A percentile compares a stretch with the other conserved stretches of the same genome.
These are phyloP conservation scores for Penicillium capsulatum DNA, from an alignment of 2,329 filamentous ascomycete species.

Conservation along the genomic window DNA sequence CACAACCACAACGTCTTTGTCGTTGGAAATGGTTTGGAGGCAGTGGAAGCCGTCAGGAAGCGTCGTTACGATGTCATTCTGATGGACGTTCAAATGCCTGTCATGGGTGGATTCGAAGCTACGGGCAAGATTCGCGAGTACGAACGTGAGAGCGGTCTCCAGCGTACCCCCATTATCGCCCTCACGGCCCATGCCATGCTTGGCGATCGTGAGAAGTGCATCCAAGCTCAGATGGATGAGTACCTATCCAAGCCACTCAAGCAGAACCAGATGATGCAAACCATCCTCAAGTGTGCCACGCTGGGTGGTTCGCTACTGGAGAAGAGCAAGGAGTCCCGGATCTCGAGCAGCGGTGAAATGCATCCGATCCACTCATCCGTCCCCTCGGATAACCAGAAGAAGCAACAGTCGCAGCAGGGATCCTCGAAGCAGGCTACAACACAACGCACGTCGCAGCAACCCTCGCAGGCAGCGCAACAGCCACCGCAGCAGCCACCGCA, in stretches of 20 bases:
- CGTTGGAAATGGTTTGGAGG: slow-evolving; percentile 90
- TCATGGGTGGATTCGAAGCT: slow-evolving; percentile 98
- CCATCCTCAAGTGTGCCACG: slow-evolving; percentile 93
- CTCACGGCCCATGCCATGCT: slow-evolving; percentile 98
- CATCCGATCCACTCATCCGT: slow-evolving; percentile 31
- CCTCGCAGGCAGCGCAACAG: slow-evolving; percentile 16
- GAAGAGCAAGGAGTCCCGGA: slow-evolving; percentile 42
- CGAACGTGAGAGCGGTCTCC: slow-evolving; percentile 73
- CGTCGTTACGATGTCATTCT: slow-evolving; percentile 94
- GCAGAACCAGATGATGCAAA: slow-evolving; percentile 96
- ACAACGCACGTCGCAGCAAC: slow-evolving; percentile 2
- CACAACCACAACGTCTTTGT: slow-evolving; percentile 71
- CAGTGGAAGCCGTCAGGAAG: slow-evolving; percentile 84
- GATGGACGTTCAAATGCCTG: slow-evolving; percentile 99
- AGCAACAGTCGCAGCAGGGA: slow-evolving; percentile 18
- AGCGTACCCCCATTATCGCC: slow-evolving; percentile 90
- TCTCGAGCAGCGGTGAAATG: slow-evolving; percentile 40
- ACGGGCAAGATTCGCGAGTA: slow-evolving; percentile 96
- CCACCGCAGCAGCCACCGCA: slow-evolving; percentile 16
- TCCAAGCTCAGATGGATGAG: slow-evolving; percentile 98
- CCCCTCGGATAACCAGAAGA: slow-evolving; percentile 37
- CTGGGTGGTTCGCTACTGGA: slow-evolving; percentile 57
- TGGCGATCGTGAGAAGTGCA: slow-evolving; percentile 95
- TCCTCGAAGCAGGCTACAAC: too few relatives aligned
- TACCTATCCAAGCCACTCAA: slow-evolving; percentile 96